A percentile compares a stretch with the other conserved stretches of the same genome.
Evolutionary conservation across 345 rosid species (phyloP).

Genomic region (Hevea brasiliensis): DNA sequence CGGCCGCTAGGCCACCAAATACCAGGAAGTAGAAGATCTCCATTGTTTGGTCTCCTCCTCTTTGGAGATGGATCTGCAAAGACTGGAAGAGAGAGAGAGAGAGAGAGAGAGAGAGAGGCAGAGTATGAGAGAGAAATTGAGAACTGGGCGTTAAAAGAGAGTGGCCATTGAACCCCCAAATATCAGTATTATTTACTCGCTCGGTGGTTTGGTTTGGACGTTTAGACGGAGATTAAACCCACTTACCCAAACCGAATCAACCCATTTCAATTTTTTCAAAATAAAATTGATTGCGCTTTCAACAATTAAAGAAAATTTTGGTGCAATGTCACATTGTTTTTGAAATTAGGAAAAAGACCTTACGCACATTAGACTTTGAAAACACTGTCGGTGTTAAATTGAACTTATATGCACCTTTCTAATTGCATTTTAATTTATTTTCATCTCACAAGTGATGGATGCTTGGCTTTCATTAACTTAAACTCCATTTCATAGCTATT

Average conservation of each 20-base stretch:
- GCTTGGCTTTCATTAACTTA: too few relatives aligned
- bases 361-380: too few relatives aligned
- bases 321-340: too few relatives aligned
- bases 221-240: not conserved
- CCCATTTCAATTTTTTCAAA: too few relatives aligned
- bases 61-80: not conserved
- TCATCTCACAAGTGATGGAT: too few relatives aligned
- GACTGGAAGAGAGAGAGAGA: not conserved
- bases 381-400: too few relatives aligned
- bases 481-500: too few relatives aligned
- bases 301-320: too few relatives aligned
- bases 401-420: too few relatives aligned
- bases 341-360: too few relatives aligned
- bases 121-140: not conserved
- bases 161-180: not conserved
- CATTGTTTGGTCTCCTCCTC: conserved; percentile 28
- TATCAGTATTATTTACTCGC: not conserved
- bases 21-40: conserved; percentile 64
- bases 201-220: not conserved
- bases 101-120: not conserved
- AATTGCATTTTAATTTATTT: too few relatives aligned
- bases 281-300: too few relatives aligned
- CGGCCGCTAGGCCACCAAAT: conserved; percentile 52
- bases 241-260: not conserved
- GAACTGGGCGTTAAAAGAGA: not conserved